Percentiles rank a stretch among this genome's conserved stretches.
phyloP scores from a whole-genome alignment of 192 early-diverging fungal genomes.

The Irineochytrium annulatum region DNA sequence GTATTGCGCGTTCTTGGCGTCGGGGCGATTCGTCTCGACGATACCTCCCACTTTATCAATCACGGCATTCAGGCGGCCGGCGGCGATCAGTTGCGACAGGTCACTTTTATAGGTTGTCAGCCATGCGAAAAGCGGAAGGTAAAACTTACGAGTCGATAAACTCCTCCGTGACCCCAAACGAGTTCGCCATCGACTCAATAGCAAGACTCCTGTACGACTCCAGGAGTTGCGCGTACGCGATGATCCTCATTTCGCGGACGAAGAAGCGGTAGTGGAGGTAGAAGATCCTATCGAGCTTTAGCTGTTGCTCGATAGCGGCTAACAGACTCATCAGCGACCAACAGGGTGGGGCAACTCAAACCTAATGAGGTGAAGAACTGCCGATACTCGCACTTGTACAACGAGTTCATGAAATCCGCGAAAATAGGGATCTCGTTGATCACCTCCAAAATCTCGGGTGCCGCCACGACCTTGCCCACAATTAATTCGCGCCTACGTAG shows the following conservation, averaged over 20 bases:
- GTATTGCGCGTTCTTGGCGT: constrained; percentile 98
- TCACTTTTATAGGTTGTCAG: constrained; percentile 57
- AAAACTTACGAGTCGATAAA: constrained; percentile 82
- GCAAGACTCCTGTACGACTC: constrained; percentile 93
- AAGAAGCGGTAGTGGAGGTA: constrained; percentile 86
- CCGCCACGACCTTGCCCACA: constrained; percentile 68
- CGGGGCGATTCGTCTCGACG: constrained; percentile 96
- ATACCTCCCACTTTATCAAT: constrained; percentile 99
- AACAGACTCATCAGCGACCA: not conserved
- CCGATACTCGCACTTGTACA: constrained; percentile 90
- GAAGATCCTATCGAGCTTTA: constrained; percentile 72
- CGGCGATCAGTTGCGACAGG: constrained; percentile 89
- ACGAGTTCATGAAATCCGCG: constrained; percentile 74
- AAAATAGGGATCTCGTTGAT: constrained; percentile 84
- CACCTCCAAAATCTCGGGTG: constrained; percentile 96
- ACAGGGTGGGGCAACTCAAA: constrained; percentile 19
- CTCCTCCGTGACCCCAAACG: constrained; percentile 92
- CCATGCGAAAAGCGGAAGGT: not conserved
- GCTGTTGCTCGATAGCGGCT: constrained; percentile 79
- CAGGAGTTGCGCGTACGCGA: constrained; percentile 90
- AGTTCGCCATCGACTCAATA: constrained; percentile 91
- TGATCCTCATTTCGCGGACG: constrained; percentile 97
- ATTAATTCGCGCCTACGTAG: not conserved
- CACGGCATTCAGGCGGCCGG: constrained; percentile 93
- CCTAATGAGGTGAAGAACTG: constrained; percentile 88